Evolutionary conservation across 2,329 filamentous ascomycete genomes (phyloP), one percentile per base, ranked within the genome.

Genomic region (Monosporascus ibericus): DNA sequence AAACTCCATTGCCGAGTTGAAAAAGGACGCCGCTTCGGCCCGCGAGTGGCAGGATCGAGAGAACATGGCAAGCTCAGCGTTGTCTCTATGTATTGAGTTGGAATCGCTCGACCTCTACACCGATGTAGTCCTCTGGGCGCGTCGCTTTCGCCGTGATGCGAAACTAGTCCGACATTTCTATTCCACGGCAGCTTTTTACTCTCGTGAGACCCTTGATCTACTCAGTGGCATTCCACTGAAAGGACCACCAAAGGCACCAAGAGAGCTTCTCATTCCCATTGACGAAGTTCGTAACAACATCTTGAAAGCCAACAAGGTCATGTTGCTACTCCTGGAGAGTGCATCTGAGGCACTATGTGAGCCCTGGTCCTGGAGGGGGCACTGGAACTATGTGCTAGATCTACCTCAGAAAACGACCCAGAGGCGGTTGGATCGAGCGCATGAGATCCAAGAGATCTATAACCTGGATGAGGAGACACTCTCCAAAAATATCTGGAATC

Each of bases 401-500:
- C 27, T 5, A 17, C 36, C 22, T 44, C 4, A 11, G 27, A 27
- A 27, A 27, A 27, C 27, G 27, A 27, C 27, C 27, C 8, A 27
- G 27, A 27, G 34, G 7, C 49, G 50, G 22, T 25, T 54, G 36
- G 22, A 48, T 44, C 36, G 39, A 44, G 22, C 20, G 3, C 24
- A 48, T 17, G 40, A 27, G 27, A 3, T 27, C 27, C 27, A 27
- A 27, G 27, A 11, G 27, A 11, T 27, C 27, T 27, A 27, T 9
- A 27, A 27, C 27, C 11, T 27, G 2, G 27, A 27, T 27, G 27
- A 27, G 8, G 8, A 27, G 8, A 11, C 27, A 11, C 27, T 27
- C 27, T 27, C 8, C 27, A 27, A 27, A 27, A 27, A 27, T 40
- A 57, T 71, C 2, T 70, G 66, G 68, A 62, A 64, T 25, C 66